These are phyloP conservation scores for Athelia sp. DNA, from an alignment of 1,284 basidiomycete genomes.

Conservation along the genomic window DNA sequence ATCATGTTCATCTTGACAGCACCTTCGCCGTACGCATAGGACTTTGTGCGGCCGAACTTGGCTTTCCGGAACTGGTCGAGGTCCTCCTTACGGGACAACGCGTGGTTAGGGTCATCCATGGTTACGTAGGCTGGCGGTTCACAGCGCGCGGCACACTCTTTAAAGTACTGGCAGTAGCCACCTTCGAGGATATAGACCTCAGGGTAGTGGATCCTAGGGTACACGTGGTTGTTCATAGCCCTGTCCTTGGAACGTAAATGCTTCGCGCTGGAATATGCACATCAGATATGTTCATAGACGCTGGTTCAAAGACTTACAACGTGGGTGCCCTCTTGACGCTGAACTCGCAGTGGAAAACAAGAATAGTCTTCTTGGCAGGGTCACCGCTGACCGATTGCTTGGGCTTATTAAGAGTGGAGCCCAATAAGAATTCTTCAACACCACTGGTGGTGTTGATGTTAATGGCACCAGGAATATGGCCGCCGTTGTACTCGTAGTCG, in stretches of 20 bases:
- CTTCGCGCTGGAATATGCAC: conserved; percentile 62
- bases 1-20: conserved; percentile 32
- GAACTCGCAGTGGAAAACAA: conserved; percentile 99
- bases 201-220: conserved; percentile 93
- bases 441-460: conserved; percentile 85
- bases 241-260: conserved; percentile 90
- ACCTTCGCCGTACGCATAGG: conserved; percentile 81
- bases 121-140: conserved; percentile 80
- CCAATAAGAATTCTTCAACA: conserved; percentile 80
- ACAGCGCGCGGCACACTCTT: conserved; percentile 63
- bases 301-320: conserved; percentile 57
- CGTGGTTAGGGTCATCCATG: conserved; percentile 92
- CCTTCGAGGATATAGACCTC: conserved; percentile 97
- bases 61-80: conserved; percentile 89
- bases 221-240: conserved; percentile 79
- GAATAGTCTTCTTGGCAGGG: conserved; percentile 66
- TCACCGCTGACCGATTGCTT: conserved; percentile 81
- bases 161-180: conserved; percentile 89
- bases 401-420: conserved; percentile 54
- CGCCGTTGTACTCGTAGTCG: conserved; percentile 93
- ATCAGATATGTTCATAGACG: background rate
- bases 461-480: conserved; percentile 88
- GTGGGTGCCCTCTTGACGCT: conserved; percentile 93
- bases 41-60: conserved; percentile 82
- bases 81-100: conserved; percentile 76